Conservation (phyloP, 495 filamentous ascomycete genomes). For the Staphylotrichum longicolle region DNA sequence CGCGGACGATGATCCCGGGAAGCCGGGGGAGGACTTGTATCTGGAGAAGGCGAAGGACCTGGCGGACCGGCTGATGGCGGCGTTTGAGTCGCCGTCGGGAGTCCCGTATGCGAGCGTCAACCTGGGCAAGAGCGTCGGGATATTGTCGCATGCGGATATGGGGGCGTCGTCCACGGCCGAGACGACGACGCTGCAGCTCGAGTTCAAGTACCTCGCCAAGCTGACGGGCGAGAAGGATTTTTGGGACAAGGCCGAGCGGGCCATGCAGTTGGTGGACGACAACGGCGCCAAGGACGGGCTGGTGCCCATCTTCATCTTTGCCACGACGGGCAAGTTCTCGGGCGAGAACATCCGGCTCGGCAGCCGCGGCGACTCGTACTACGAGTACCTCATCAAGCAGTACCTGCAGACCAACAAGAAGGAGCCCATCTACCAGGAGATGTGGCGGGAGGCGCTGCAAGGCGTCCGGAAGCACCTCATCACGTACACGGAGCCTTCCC, state of each 20-base stretch:
- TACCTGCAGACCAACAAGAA: constrained; percentile 87
- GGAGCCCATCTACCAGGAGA: constrained; percentile 81
- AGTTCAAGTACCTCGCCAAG: constrained; percentile 96
- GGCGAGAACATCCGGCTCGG: constrained; percentile 87
- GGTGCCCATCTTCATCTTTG: constrained; percentile 84
- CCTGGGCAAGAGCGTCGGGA: constrained; percentile 67
- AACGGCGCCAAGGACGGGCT: constrained; percentile 77
- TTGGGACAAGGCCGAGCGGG: constrained; percentile 86
- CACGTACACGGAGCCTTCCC: constrained; percentile 75
- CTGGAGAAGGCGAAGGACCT: constrained; percentile 94
- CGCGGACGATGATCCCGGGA: constrained; percentile 61
- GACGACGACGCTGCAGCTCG: constrained; percentile 86
- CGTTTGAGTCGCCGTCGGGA: constrained; percentile 82
- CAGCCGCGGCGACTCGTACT: constrained; percentile 93
- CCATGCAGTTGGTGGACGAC: constrained; percentile 84
- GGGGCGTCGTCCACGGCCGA: constrained; percentile 94
- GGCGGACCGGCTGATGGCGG: constrained; percentile 79
- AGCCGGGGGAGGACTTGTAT: constrained; percentile 82
- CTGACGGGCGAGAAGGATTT: constrained; percentile 88
- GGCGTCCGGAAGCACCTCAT: constrained; percentile 91
- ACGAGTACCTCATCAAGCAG: constrained; percentile 97
- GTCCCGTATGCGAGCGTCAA: constrained; percentile 91
- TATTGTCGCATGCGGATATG: constrained; percentile 76
- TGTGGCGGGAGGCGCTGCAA: constrained; percentile 84
- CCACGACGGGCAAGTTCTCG: constrained; percentile 73